Base-by-base conservation (phyloP, 1,284 basidiomycete genomes). In the Anthracocystis walkeri region DNA sequence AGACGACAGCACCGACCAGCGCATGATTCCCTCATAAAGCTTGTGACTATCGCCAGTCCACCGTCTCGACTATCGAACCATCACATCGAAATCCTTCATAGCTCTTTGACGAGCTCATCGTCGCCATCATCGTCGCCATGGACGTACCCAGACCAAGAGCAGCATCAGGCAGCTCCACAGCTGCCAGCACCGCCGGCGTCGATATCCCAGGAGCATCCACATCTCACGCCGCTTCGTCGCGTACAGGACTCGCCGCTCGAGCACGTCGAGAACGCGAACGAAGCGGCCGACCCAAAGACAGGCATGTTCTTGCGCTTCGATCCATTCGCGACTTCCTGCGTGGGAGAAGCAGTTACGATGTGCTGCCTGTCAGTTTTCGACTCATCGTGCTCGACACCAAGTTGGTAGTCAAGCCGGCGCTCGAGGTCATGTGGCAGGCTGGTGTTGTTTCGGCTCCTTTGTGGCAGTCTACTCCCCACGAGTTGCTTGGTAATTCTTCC, bases 401-500 rank as follows among this genome's bases (percentile, higher is more conserved):
- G 48, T 77, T 85, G 25, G 80, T 82, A 6, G 80, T 85, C 50
- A 80, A 79, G 58, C 79, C 83, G 0, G 83, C 83, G 14, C 65
- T 85, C 14, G 83, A 85, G 7, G 81, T 84, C 70, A 84, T 85
- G 82, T 83, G 78, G 75, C 82, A 83, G 66, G 81, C 83, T 6
- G 81, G 77, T n/a, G 95, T 99, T 62, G 96, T 99, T 6, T 98
- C 96, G 5, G 97, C 97, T 4, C 96, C 97, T 4, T 88, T 99
- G n/a, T 99, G 96, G 83, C 82, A 83, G 48, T 83, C 81, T 3
- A 83, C 82, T 2, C 80, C 74, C 4, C 58, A 58, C 7, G 68
- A 77, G 3, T 27, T 65, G 21, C 62, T 65, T 2, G 65, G 54
- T 21, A 58, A 69, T 18, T 23, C 61, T 8, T 46, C 63, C 16